A percentile compares a stretch with the other conserved stretches of the same genome.
Evolutionary conservation across 1,284 basidiomycete species (phyloP).

Genomic region (Fomitopsis schrenkii): DNA sequence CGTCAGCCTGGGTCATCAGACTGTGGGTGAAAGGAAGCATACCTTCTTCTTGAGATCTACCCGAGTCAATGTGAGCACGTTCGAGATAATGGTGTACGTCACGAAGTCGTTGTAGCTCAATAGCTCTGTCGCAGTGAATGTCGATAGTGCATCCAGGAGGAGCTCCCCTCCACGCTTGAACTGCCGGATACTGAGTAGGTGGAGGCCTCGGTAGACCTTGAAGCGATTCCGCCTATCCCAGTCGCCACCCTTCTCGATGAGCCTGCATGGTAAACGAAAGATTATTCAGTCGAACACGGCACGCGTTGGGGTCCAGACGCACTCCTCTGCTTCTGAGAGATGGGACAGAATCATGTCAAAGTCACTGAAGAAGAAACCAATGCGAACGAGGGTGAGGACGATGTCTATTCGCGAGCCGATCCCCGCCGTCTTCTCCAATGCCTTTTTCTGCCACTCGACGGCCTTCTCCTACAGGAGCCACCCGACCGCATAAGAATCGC

Average conservation of each 20-base stretch:
- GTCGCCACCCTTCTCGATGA: constrained; percentile 95
- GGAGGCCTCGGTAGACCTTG: constrained; percentile 92
- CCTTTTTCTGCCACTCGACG: constrained; percentile 78
- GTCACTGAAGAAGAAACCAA: constrained; percentile 92
- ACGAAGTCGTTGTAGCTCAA: constrained; percentile 93
- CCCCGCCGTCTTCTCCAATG: constrained; percentile 90
- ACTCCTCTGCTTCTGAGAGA: constrained; percentile 84
- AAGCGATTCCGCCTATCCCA: constrained; percentile 97
- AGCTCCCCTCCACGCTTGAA: constrained; percentile 71
- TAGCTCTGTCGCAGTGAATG: constrained; percentile 92
- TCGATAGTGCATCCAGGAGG: constrained; percentile 87
- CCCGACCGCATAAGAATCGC: background rate
- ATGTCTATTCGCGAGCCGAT: constrained; percentile 94
- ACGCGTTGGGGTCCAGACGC: constrained; percentile 22
- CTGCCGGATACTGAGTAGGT: constrained; percentile 83
- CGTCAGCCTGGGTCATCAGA: background rate
- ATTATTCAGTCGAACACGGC: background rate
- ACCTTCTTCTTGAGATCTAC: constrained; percentile 94
- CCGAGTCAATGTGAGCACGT: constrained; percentile 74
- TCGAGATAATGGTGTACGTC: constrained; percentile 79
- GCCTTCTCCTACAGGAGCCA: constrained; percentile 55
- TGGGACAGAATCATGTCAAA: constrained; percentile 70
- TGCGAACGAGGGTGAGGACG: constrained; percentile 82
- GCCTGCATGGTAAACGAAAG: constrained; percentile 36
- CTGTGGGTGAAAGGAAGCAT: constrained; percentile 3